Base-by-base conservation (phyloP, 2,329 filamentous ascomycete genomes). In the Eutypella sp. region DNA sequence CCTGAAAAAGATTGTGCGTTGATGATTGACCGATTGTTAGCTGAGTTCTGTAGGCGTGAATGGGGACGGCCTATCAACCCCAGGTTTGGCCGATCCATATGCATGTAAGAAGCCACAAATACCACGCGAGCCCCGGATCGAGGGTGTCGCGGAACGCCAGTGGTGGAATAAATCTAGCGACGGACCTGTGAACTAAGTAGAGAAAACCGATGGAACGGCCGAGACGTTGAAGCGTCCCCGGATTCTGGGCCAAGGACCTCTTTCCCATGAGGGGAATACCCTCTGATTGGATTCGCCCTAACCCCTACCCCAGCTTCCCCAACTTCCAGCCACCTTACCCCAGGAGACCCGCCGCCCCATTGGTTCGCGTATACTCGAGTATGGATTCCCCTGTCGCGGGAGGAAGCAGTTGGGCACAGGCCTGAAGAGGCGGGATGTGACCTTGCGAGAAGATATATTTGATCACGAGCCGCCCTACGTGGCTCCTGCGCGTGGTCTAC, bases 151-250 rank as follows among this genome's bases (percentile, higher is more conserved):
- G 13, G 18, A 15, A 18, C 19, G 15, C 18, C 19, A 25, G 16
- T 45, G 44, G 44, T 45, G 44, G 44, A 45, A 25, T 41, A 45
- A 45, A 15, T 45, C 10, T 38, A 15, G 29, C 34, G 20, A 16
- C 23, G 8, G 24, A 5, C 15, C 16, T 31, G 7, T 4, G 23
- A 25, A 23, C 9, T 23, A 20, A 15, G 34, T 20, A 16, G 20
- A 20, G 33, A 27, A n/a, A n/a, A 39, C 16, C 23, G 25, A 40
- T 37, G 18, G 27, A 27, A 36, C 19, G 38, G 44, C 38, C 44
- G 44, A 45, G 44, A 33, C 37, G 19, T 18, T 11, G 9, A 16
- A 9, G 24, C 22, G 9, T 27, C 9, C 37, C 29, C n/a, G 19
- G 27, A 23, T 41, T 22, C 10, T 23, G 23, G 9, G 36, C 29